Evolutionary conservation across 129 eudicot genomes (phyloP).

Genomic region (Flaveria sonorensis): DNA sequence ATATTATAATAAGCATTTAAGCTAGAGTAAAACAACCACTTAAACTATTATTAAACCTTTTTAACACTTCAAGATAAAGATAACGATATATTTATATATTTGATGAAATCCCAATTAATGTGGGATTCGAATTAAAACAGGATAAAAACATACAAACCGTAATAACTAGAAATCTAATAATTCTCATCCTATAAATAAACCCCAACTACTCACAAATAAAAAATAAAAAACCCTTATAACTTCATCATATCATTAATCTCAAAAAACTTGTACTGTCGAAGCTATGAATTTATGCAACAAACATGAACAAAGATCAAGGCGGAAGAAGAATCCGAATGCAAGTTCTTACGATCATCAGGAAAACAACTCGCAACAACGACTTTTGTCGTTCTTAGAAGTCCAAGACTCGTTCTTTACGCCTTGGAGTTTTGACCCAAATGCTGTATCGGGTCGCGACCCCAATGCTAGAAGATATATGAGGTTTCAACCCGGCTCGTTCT

Average conservation of each 20-base stretch:
- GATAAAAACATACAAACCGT: not conserved
- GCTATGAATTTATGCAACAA: slow-evolving; percentile 6
- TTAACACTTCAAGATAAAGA: too few species aligned
- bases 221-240: not conserved
- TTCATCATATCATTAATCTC: not conserved
- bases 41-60: too few species aligned
- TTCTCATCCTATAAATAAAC: not conserved
- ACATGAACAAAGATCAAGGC: not conserved
- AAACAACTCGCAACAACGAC: not conserved
- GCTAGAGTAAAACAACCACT: too few species aligned
- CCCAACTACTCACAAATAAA: not conserved
- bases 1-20: too few species aligned
- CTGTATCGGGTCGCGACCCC: not conserved
- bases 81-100: too few species aligned
- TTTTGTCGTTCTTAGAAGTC: slow-evolving; percentile 20
- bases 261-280: not conserved
- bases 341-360: not conserved
- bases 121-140: not conserved
- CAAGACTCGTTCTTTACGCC: slow-evolving; percentile 20
- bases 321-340: not conserved
- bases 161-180: too few species aligned
- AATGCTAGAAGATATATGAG: not conserved
- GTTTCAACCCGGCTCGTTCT: slow-evolving; percentile 22
- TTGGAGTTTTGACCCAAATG: slow-evolving; percentile 22
- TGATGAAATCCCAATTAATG: not conserved